Evolutionary conservation across 192 early-diverging fungal species (phyloP).

Genomic region (Geranomyces michiganensis): DNA sequence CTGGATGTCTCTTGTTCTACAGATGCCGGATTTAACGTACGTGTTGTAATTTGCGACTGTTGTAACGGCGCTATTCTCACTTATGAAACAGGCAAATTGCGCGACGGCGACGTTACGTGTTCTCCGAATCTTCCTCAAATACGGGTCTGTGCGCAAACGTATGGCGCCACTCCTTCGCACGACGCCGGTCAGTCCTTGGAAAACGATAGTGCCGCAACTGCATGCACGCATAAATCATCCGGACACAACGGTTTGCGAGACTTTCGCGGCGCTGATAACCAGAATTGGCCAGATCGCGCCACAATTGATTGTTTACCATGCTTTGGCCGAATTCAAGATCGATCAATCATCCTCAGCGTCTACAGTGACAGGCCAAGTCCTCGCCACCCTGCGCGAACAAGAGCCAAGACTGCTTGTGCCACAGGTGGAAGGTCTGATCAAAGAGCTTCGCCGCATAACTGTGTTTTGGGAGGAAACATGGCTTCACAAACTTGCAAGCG

Average conservation of each 20-base stretch:
- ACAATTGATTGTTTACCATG: constrained; percentile 69
- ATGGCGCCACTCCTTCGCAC: constrained; percentile 38
- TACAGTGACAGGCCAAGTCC: constrained; percentile 6
- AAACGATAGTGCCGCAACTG: constrained; percentile 72
- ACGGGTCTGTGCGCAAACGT: constrained; percentile 55
- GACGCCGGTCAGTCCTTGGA: constrained; percentile 55
- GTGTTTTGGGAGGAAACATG: constrained; percentile 84
- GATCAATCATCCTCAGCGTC: constrained; percentile 30
- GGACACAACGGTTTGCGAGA: constrained; percentile 53
- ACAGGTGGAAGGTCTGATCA: constrained; percentile 46
- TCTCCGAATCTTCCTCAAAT: constrained; percentile 64
- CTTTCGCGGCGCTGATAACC: constrained; percentile 58
- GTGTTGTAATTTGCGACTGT: no score
- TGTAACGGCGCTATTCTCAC: no score
- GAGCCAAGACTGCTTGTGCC: constrained; percentile 3
- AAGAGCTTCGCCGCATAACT: constrained; percentile 67
- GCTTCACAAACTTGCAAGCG: constrained; percentile 65
- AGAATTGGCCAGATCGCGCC: constrained; percentile 64
- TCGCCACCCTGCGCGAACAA: neutral
- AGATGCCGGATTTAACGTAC: no score
- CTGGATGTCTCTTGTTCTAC: neutral
- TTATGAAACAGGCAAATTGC: neutral
- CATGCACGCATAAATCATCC: constrained; percentile 74
- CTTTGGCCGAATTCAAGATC: constrained; percentile 56
- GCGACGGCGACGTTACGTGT: constrained; percentile 62